A percentile compares a stretch with the other conserved stretches of the same genome.
phyloP scores from a whole-genome alignment of 129 eudicot species.

The Flaveria sonorensis region DNA sequence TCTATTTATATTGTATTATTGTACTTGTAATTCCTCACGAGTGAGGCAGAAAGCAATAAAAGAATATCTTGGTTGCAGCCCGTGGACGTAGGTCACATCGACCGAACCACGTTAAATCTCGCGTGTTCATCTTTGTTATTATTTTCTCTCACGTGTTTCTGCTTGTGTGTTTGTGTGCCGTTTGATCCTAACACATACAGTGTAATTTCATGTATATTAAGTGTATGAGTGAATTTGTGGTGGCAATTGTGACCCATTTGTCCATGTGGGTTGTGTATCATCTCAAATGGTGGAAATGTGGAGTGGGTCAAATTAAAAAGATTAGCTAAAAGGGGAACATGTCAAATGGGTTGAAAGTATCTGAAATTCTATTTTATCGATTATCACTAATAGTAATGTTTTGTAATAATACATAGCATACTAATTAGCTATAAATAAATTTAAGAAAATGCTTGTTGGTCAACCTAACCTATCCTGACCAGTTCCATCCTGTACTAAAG shows the following conservation, averaged over 20 bases:
- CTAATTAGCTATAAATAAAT: neutral
- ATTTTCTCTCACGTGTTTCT: no score
- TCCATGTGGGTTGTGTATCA: neutral
- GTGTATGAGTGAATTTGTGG: neutral
- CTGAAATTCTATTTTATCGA: neutral
- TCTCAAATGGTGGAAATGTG: neutral
- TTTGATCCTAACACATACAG: no score
- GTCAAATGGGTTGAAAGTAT: conserved; percentile 1
- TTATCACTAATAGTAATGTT: neutral
- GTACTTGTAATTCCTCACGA: no score
- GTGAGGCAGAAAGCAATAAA: no score
- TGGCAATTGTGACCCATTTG: neutral
- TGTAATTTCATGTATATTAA: neutral
- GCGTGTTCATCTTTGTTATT: no score
- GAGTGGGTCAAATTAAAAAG: neutral
- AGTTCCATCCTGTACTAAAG: neutral
- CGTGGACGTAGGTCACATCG: no score
- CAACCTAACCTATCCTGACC: neutral
- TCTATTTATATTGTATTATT: no score
- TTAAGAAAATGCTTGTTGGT: neutral
- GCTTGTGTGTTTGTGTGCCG: no score
- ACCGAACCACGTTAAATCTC: no score
- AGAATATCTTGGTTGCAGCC: no score
- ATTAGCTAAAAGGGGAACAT: neutral
- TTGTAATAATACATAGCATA: neutral